Conservation (phyloP, 768 basidiomycete genomes). For the Royoungia palumana region DNA sequence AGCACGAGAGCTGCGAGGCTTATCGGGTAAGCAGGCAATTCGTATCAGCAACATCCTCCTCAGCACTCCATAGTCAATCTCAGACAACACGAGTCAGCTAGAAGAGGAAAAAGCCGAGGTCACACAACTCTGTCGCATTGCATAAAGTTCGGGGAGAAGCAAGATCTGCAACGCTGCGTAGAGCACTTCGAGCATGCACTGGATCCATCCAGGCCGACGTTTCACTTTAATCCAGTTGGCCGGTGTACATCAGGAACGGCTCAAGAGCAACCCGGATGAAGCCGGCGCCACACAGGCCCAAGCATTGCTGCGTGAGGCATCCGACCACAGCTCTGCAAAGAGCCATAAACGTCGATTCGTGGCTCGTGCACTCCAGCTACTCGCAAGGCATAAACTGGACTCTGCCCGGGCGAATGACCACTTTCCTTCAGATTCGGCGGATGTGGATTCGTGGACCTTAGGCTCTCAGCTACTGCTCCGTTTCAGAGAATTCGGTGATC, state of each 20-base stretch:
- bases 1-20: too few relatives aligned
- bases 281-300: not conserved
- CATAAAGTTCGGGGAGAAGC: not conserved
- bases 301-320: not conserved
- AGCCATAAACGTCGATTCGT: not conserved
- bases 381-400: not conserved
- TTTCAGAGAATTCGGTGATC: not conserved
- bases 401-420: too few relatives aligned
- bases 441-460: not conserved
- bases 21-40: not conserved
- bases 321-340: not conserved
- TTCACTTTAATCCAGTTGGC: constrained; percentile 3
- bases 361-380: not conserved
- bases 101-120: not conserved
- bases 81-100: not conserved
- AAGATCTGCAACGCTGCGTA: not conserved
- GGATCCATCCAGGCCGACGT: not conserved
- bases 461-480: not conserved
- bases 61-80: not conserved
- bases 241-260: not conserved
- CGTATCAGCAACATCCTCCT: not conserved
- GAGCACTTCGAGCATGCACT: not conserved
- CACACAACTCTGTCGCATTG: not conserved
- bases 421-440: not conserved
- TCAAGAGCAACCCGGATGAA: not conserved